Base-by-base conservation (phyloP, 2,329 filamentous ascomycete genomes). In the Herpotrichia juniperi region DNA sequence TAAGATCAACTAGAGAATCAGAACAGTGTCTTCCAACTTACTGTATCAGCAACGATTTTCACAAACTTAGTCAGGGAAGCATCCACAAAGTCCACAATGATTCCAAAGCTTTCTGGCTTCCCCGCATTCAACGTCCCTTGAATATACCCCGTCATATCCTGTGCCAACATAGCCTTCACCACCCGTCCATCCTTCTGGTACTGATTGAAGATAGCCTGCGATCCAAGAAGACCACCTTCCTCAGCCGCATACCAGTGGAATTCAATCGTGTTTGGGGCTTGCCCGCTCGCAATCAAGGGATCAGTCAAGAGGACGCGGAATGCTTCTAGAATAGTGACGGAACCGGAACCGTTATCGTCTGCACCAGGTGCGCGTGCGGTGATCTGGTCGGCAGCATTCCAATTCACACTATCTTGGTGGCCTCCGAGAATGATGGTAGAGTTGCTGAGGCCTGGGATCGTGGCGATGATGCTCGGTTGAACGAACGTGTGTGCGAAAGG, bases 161-260 rank as follows among this genome's bases (percentile, higher is more conserved):
- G 93, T 78, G 97, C 93, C 50, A 97, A 83, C 93, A 97, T 97
- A 21, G 93, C 93, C 78, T 93, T 94, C 72, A 97, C 83, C 57
- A 92, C 86, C 26, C 87, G 83, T 11, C 83, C 82, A n/a, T 83
- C 74, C 68, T 86, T 84, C 74, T 89, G 87, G 68, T 97, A 97
- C 10, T 83, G 76, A 32, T 83, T 81, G 79, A 96, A 97, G 71
- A 97, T 88, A 50, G 89, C 93, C 73, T 96, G 91, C 67, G 88
- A 92, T 47, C 92, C 92, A 4, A 96, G 82, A 42, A 96, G 80
- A 25, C 92, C 92, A 46, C 87, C 91, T 74, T 96, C 92, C 72
- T 96, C 92, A 14, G 90, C 92, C 42, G 87, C 90, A 77, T 96
- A 96, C 91, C 91, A 96, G 75, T 97, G 93, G 75, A 97, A 97